Evolutionary conservation across 2,329 filamentous ascomycete genomes (phyloP), one percentile per base, ranked within the genome.

Genomic region (Cordyceps cicadae): DNA sequence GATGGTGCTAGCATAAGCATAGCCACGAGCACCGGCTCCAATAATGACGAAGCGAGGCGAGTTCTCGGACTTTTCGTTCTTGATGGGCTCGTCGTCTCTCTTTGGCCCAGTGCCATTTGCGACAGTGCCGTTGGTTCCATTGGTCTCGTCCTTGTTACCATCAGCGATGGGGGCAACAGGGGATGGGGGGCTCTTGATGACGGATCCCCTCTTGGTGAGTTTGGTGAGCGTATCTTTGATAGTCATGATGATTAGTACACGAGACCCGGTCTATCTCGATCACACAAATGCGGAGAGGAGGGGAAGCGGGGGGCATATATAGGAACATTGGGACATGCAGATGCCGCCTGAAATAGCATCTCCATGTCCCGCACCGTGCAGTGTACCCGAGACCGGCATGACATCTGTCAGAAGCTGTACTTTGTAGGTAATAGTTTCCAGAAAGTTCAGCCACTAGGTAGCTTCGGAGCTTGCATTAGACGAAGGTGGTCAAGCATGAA

Each of bases 1-100:
- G 9, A 91, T 85, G 57, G 87, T 87, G 62, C 80, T 78, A 37
- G 87, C 89, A 70, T 95, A 96, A 34, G 85, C 82, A 56, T 82
- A 81, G 15, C 92, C 92, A 41, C 92, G 86, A 53, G 88, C 90
- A 39, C 92, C 91, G 8, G 90, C 91, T 21, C 92, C 92, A 66
- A 96, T 87, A 68, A 96, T 82, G 60, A 95, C 79, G 68, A 95
- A 84, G 55, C 87, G 84, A 3, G 86, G 83, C 26, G 84, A 80
- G 37, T 70, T 75, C 6, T 73, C 70, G 3, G 82, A 59, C 41
- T 67, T 67, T 50, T 63, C 59, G 32, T 32, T 53, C 45, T 50
- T 37, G n/a, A 54, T 5, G n/a, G 54, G 24, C 45, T 41, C 26
- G 3, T 54, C 24, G 15, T 52, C 48, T 9, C 24, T 26, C 9